Evolutionary conservation across 345 rosid genomes (phyloP), one percentile per base, ranked within the genome.

Genomic region (Theobroma cacao): DNA sequence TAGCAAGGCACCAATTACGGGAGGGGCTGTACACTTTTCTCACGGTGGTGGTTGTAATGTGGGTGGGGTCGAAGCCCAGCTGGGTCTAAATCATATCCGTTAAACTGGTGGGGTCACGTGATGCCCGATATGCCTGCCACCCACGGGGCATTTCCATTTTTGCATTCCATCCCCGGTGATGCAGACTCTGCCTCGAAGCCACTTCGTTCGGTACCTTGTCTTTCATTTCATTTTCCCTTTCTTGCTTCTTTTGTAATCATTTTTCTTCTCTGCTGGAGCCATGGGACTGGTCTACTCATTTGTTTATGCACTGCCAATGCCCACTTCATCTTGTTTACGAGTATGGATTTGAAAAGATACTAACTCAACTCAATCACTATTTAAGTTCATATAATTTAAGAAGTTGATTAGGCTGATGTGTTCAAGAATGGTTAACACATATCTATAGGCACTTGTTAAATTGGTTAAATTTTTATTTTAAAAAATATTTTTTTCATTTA

Each of bases 101-200:
- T 64, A 74, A 58, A 74, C 31, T 34, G 83, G 87, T 82, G 76
- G 89, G 89, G 86, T 82, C 87, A 73, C 68, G 75, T 82, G 83
- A 81, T 74, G 85, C 59, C 82, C 87, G 85, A 86, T 86, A 62
- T 82, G 87, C 87, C 79, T 33, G 82, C 90, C 88, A 80, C 82
- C 84, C 83, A 75, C 75, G 69, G 24, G 79, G 81, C 86, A 87
- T 6, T 45, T 31, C 0, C 7, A 7, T 33, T 64, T 34, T 7
- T 1, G 0, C 28, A 15, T 34, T 30, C 33, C 40, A 41, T 41
- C 55, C 52, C 26, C 53, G 4, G 20, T 31, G 1, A 33, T 26
- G 7, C n/a, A 28, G 20, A 30, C 10, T 13, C 64, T 28, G 2
- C 36, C 20, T 28, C 34, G 5, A 30, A 12, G 34, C 64, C 20